Evolutionary conservation across 352 stramenopile genomes (phyloP).

Genomic region (Globisporangium canariense): DNA sequence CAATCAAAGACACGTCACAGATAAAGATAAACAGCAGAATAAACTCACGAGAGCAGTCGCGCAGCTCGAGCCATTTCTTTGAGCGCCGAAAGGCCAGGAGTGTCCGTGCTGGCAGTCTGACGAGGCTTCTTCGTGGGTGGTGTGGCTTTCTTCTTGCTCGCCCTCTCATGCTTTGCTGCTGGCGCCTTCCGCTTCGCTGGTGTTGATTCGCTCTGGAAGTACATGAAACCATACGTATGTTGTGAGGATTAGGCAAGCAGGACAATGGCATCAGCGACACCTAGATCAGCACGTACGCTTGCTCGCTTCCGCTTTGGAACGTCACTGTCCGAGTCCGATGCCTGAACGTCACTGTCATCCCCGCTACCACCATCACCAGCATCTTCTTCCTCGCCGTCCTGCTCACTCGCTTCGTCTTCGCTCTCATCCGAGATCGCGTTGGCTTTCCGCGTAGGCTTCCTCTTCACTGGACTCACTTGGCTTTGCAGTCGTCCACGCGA

Average conservation of each 20-base stretch:
- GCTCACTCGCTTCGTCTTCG: slow-evolving; percentile 20
- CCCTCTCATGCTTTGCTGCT: slow-evolving; percentile 16
- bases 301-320: slow-evolving; percentile 20
- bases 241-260: not conserved
- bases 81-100: slow-evolving; percentile 47
- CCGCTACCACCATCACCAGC: slow-evolving; percentile 17
- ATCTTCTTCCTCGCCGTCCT: slow-evolving; percentile 15
- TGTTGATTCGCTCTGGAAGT: slow-evolving; percentile 3
- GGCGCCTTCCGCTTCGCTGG: slow-evolving; percentile 7
- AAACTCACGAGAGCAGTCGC: slow-evolving; percentile 59
- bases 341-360: slow-evolving; percentile 20
- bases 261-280: not conserved
- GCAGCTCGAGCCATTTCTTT: slow-evolving; percentile 71
- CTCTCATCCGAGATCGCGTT: slow-evolving; percentile 38
- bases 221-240: not conserved
- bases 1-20: not conserved
- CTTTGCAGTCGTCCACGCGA: not conserved
- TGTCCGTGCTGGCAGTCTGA: slow-evolving; percentile 22
- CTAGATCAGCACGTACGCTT: slow-evolving; percentile 21
- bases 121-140: slow-evolving; percentile 24
- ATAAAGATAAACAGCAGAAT: not conserved
- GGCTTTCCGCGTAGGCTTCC: slow-evolving; percentile 16
- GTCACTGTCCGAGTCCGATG: slow-evolving; percentile 6
- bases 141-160: slow-evolving; percentile 14
- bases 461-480: slow-evolving; percentile 21